Conservation (phyloP, 2,329 filamentous ascomycete species). For the Trichoderma harzianum region DNA sequence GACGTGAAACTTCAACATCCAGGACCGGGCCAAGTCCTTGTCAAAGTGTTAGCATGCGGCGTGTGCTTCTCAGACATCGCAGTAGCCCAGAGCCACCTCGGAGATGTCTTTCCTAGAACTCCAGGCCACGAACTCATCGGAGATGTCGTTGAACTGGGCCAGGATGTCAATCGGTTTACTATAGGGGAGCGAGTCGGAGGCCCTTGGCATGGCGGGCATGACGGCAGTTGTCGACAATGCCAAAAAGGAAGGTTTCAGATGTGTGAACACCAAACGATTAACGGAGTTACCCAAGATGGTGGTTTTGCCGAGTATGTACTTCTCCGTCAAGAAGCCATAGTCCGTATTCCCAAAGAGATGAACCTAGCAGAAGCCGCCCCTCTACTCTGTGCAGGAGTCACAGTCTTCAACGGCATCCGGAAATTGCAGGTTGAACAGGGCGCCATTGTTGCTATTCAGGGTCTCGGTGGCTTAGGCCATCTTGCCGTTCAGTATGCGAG, state of each 20-base stretch:
- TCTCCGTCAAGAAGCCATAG: neutral
- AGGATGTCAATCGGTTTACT: neutral
- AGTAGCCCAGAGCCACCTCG: neutral
- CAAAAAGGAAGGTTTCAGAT: neutral
- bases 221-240: neutral
- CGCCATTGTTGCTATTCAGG: neutral
- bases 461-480: constrained; percentile 38
- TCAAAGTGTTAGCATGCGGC: neutral
- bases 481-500: constrained; percentile 33
- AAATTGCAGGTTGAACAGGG: neutral
- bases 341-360: neutral
- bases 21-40: neutral
- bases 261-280: neutral
- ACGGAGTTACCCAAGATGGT: neutral
- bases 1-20: neutral
- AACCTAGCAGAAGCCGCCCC: neutral
- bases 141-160: neutral
- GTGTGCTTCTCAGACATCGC: neutral
- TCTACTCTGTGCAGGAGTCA: neutral
- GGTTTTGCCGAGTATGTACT: neutral
- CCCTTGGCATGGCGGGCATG: neutral
- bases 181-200: neutral
- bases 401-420: neutral
- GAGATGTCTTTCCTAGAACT: neutral
- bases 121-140: neutral